Base-by-base conservation (phyloP, 768 basidiomycete species). In the Boletus vinaceobasis region DNA sequence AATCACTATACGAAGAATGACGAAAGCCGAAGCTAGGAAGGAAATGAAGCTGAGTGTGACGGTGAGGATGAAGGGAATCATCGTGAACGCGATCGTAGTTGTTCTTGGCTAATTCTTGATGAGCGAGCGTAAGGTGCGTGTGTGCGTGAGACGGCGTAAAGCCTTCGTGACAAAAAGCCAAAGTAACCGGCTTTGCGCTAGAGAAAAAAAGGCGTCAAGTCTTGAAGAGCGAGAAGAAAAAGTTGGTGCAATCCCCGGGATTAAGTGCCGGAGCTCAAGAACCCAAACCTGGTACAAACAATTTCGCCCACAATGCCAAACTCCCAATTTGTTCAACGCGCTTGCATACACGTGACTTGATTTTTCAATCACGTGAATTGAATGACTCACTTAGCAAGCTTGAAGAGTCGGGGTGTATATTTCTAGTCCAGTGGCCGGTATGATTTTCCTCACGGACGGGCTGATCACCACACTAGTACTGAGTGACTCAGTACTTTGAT, bases 1-100 rank as follows among this genome's bases (percentile, higher is more conserved):
- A 66, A 88, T 76, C 64, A 89, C 67, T 67, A 88, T 85, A 68
- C 85, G 85, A 65, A 89, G 81, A 72, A 90, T 81, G 63, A 88
- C 79, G 65, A 88, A 89, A 65, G 79, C 84, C 43, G 88, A 89
- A 66, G 79, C 79, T 65, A 83, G 67, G 74, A 90, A 87, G 50
- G 88, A 89, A 62, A 87, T 55, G 66, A 90, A 79, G 71, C 82
- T 81, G 63, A 90, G 80, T 44, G 78, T 78, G 63, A 90, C 74
- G 50, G 85, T 77, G 39, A 83, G 82, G 69, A 85, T 71, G 68
- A 89, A 80, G 50, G 87, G 83, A 63, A 88, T 76, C 86, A 88
- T 88, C 31, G 60, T 66, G 59, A 49, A 62, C 57, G 59, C 53
- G 58, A 61, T 59, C 49, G 64, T 53, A 58, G 46, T 31, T 35